These are phyloP conservation scores for Colletotrichum sp. DNA, from an alignment of 2,329 filamentous ascomycete species.

Conservation along the genomic window DNA sequence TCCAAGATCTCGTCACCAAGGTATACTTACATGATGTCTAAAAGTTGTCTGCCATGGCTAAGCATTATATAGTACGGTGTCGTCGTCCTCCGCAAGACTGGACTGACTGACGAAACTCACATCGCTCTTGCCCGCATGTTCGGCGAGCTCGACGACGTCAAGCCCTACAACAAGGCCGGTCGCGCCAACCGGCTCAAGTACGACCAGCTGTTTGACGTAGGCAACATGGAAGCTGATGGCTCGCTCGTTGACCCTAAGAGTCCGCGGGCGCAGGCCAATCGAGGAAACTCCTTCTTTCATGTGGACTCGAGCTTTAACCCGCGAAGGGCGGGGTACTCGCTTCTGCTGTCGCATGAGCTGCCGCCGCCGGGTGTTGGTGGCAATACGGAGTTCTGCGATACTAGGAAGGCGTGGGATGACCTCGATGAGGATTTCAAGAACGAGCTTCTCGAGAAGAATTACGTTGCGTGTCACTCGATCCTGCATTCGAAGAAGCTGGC, in stretches of 20 bases:
- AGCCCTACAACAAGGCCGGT: constrained; percentile 50
- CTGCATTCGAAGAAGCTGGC: constrained; percentile 57
- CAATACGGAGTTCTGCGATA: constrained; percentile 58
- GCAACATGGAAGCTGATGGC: constrained; percentile 57
- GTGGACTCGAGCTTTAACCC: constrained; percentile 61
- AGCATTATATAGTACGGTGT: constrained; percentile 52
- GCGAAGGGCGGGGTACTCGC: constrained; percentile 54
- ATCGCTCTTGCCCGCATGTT: constrained; percentile 54
- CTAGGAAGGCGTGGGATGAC: constrained; percentile 52
- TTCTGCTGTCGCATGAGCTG: constrained; percentile 53
- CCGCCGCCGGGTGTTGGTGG: constrained; percentile 53
- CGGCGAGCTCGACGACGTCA: constrained; percentile 54
- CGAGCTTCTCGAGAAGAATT: constrained; percentile 41
- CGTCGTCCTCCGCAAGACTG: constrained; percentile 54
- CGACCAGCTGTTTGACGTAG: constrained; percentile 61
- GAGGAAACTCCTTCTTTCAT: constrained; percentile 57
- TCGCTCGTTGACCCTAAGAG: constrained; percentile 36
- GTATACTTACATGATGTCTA: accelerated
- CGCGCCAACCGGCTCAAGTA: constrained; percentile 51
- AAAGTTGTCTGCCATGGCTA: background rate
- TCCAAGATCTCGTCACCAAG: background rate
- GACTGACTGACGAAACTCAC: constrained; percentile 54
- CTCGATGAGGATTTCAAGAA: constrained; percentile 38
- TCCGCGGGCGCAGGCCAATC: background rate
- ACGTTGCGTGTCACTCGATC: constrained; percentile 54